Evolutionary conservation across 352 stramenopile species (phyloP).

Genomic region (Phytophthora syringae): DNA sequence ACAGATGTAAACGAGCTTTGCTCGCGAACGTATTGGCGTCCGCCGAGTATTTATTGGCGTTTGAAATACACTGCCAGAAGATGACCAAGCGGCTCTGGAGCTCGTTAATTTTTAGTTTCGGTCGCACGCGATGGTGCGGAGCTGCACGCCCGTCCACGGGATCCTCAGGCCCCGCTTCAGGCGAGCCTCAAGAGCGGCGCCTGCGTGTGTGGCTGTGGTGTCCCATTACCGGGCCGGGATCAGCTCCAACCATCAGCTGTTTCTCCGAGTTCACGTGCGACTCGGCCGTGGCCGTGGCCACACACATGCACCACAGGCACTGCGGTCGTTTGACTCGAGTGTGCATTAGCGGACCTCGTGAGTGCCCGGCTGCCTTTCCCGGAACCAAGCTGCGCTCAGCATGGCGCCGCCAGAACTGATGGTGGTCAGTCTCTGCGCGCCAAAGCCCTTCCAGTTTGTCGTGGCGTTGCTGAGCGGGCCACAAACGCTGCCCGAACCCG

Average conservation of each 20-base stretch:
- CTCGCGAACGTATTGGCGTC: conserved; percentile 12
- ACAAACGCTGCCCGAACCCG: conserved; percentile 42
- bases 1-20: conserved; percentile 11
- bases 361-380: conserved; percentile 28
- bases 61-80: conserved; percentile 22
- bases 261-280: conserved; percentile 17
- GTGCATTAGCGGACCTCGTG: conserved; percentile 29
- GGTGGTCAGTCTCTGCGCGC: conserved; percentile 24
- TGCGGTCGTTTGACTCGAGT: conserved; percentile 7
- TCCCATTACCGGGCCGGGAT: conserved; percentile 12
- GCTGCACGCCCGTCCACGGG: conserved; percentile 27
- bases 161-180: too few relatives aligned
- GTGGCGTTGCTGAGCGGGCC: conserved; percentile 16
- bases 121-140: conserved; percentile 23
- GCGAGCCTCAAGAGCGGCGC: conserved; percentile 27
- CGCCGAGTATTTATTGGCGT: too few relatives aligned
- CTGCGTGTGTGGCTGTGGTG: conserved; percentile 18
- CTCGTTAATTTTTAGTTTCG: conserved; percentile 18
- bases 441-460: conserved; percentile 41
- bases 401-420: conserved; percentile 11
- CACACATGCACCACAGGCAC: too few relatives aligned
- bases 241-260: conserved; percentile 33
- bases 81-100: conserved; percentile 28
- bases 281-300: conserved; percentile 13
- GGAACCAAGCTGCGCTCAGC: conserved; percentile 29